Conservation (phyloP, 805 yeast genomes). For the Candida chilensis region DNA sequence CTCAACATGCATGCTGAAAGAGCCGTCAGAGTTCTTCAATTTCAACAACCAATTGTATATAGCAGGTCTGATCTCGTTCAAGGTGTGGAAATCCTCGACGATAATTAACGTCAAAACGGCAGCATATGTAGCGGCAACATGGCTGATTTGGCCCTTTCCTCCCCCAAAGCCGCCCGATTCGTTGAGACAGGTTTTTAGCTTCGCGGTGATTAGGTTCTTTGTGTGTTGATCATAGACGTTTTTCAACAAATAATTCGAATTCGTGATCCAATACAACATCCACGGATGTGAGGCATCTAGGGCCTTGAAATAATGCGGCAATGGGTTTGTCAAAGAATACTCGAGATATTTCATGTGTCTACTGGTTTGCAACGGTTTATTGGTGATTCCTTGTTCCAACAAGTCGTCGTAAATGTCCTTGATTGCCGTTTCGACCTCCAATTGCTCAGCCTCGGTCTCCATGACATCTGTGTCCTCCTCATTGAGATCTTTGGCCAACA, state of each 20-base stretch:
- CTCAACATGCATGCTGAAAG: slow-evolving; percentile 61
- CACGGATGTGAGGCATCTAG: slow-evolving; percentile 91
- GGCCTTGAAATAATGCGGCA: slow-evolving; percentile 42
- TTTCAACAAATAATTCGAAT: slow-evolving; percentile 37
- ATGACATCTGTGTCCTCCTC: slow-evolving; percentile 13
- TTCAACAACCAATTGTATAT: slow-evolving; percentile 58
- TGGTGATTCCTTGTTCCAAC: slow-evolving; percentile 15
- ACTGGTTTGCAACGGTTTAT: slow-evolving; percentile 16
- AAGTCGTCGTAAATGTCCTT: slow-evolving; percentile 16
- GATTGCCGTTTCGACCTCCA: slow-evolving; percentile 23
- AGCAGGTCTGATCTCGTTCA: slow-evolving; percentile 19
- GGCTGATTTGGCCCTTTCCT: slow-evolving; percentile 75
- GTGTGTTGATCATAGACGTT: slow-evolving; percentile 10
- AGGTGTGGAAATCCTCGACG: slow-evolving; percentile 24
- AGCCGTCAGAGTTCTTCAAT: slow-evolving; percentile 63
- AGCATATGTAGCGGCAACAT: slow-evolving; percentile 80
- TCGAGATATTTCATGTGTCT: slow-evolving; percentile 36
- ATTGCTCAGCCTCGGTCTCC: slow-evolving; percentile 25
- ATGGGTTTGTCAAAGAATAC: slow-evolving; percentile 24
- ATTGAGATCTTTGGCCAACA: slow-evolving; percentile 8
- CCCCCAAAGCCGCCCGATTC: slow-evolving; percentile 74
- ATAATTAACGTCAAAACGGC: slow-evolving; percentile 54
- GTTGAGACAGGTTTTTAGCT: slow-evolving; percentile 16
- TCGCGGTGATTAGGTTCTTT: slow-evolving; percentile 16
- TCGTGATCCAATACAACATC: slow-evolving; percentile 79